Percentiles rank a stretch among this genome's conserved stretches.
Conservation (phyloP, 148 eudicot species). For the Rhododendron williamsianum region DNA sequence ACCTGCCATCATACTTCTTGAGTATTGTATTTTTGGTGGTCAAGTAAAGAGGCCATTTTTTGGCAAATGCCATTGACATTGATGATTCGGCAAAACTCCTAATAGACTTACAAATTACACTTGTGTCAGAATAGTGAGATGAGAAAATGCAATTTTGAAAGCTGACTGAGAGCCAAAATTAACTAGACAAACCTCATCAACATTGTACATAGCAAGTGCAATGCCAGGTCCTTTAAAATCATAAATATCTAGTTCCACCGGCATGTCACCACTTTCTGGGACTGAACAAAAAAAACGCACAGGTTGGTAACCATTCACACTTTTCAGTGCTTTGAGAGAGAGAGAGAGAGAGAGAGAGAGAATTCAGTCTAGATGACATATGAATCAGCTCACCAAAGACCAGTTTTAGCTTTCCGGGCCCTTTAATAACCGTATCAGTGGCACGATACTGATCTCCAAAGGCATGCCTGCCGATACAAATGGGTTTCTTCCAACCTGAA, state of each 20-base stretch:
- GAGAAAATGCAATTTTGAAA: neutral
- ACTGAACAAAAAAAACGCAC: constrained; percentile 21
- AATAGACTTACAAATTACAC: constrained; percentile 43
- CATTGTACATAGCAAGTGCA: constrained; percentile 82
- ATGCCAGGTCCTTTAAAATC: constrained; percentile 71
- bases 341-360: neutral
- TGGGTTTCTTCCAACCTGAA: constrained; percentile 69
- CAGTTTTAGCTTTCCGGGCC: constrained; percentile 81
- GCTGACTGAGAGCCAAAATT: neutral
- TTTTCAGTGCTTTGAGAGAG: neutral
- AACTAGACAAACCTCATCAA: constrained; percentile 46
- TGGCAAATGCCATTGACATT: constrained; percentile 60
- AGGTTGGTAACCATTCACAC: neutral
- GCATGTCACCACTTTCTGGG: constrained; percentile 56
- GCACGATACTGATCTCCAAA: constrained; percentile 83
- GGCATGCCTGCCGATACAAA: constrained; percentile 76
- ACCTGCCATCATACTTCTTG: constrained; percentile 88
- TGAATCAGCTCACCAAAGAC: constrained; percentile 47
- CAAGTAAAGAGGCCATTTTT: constrained; percentile 73
- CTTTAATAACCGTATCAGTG: constrained; percentile 49
- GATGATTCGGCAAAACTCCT: constrained; percentile 76
- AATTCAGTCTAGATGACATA: too few relatives aligned
- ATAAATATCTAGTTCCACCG: constrained; percentile 54
- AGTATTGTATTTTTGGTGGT: constrained; percentile 73
- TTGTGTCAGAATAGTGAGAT: constrained; percentile 9